A percentile compares a stretch with the other conserved stretches of the same genome.
Evolutionary conservation across 768 basidiomycete species (phyloP).

Genomic region (Rhodosporidiobolus odoratus): DNA sequence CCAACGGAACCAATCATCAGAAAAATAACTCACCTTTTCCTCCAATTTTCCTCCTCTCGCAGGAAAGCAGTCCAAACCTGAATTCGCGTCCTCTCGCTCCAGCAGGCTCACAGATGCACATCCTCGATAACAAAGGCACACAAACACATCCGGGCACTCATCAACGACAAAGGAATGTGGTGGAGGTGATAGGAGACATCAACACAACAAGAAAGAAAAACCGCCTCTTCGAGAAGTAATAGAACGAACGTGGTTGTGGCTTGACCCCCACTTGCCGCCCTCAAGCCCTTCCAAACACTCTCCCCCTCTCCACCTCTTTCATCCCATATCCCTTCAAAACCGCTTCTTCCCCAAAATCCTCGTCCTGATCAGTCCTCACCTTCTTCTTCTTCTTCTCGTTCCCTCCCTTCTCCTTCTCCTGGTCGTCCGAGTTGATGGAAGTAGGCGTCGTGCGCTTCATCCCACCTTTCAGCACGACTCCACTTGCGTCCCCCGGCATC

Average conservation of each 20-base stretch:
- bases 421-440: background rate
- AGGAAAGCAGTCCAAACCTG: too few species aligned
- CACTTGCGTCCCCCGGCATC: too few species aligned
- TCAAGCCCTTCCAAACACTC: constrained; percentile 11
- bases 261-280: background rate
- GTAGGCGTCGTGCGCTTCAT: too few species aligned
- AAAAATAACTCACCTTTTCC: too few species aligned
- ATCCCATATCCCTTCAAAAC: background rate
- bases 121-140: too few species aligned
- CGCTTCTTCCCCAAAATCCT: background rate
- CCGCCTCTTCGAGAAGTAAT: too few species aligned
- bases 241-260: background rate
- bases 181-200: background rate
- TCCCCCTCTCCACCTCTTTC: background rate
- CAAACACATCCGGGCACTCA: background rate
- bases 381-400: too few species aligned
- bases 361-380: background rate
- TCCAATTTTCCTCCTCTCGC: too few species aligned
- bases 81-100: too few species aligned
- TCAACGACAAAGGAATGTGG: background rate
- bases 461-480: too few species aligned
- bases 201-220: background rate
- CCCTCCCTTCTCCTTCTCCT: background rate
- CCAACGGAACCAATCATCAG: too few species aligned
- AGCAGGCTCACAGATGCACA: too few species aligned